A percentile compares a stretch with the other conserved stretches of the same genome.
These are phyloP conservation scores for Penicillium sumatraense DNA, from an alignment of 2,329 filamentous ascomycete species.

Conservation along the genomic window DNA sequence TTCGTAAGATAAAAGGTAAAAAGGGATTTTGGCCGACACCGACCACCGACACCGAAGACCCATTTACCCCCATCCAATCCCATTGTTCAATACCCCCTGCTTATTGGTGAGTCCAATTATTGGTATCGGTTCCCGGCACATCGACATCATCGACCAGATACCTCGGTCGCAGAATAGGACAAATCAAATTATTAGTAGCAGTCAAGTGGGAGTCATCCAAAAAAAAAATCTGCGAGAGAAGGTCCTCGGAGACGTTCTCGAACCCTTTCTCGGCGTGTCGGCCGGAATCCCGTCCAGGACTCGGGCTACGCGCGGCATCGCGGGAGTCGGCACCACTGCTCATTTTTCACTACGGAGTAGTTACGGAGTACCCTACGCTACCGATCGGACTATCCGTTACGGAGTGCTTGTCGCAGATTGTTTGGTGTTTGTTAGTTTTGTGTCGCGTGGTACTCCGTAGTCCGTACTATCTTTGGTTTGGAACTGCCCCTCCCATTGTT, in stretches of 20 bases:
- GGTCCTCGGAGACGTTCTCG: neutral
- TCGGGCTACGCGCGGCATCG: slow-evolving; percentile 11
- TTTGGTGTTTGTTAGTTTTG: no score
- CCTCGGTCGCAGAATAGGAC: neutral
- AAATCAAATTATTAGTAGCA: neutral
- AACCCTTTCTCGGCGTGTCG: slow-evolving; percentile 9
- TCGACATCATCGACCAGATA: neutral
- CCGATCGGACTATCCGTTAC: no score
- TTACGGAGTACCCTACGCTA: no score
- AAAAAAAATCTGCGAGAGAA: no score
- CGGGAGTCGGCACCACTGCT: slow-evolving; percentile 20
- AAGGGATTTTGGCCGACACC: slow-evolving; percentile 1
- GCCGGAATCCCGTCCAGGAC: slow-evolving; percentile 11
- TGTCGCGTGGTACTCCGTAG: neutral
- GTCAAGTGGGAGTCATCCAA: no score
- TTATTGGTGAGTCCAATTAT: neutral
- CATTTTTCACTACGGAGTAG: no score
- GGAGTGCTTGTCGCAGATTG: no score
- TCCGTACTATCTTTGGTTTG: no score
- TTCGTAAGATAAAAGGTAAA: neutral
- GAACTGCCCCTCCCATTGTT: neutral
- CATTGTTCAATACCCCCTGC: no score
- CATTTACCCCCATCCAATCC: neutral
- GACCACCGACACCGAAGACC: neutral
- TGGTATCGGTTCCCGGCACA: neutral